Evolutionary conservation across 116 monocot species (phyloP), one percentile per base, ranked within the genome.

Genomic region (Trichopus zeylanicus): DNA sequence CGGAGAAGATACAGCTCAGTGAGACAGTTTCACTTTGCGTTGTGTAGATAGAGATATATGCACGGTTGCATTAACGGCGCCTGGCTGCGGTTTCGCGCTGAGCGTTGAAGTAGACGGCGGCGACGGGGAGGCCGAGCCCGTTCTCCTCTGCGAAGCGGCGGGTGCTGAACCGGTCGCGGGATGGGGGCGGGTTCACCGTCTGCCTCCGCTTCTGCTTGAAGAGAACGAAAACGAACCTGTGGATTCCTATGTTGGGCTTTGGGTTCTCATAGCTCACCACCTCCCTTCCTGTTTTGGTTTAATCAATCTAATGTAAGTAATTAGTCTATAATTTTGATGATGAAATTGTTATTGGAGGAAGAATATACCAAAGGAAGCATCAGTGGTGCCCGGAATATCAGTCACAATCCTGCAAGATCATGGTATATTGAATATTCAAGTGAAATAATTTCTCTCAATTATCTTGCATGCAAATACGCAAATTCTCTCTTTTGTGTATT

Each of bases 371-470:
- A 84, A 84, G 7, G 84, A 72, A 7, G 68, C 60, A 62, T 72
- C 63, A 31, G 79, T 84, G 16, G 74, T 78, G 33, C 84, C 78
- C 11, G 84, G 84, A 68, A 84, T 79, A 55, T 84, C 75, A 31
- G 75, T 72, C 30, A 84, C 84, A 61, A 84, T 61, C 84, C 84
- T 78, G 78, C 48, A 66, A 67, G 7, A 37, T 51, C 18, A 49
- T 35, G 7, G 48, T 2, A 38, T 19, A n/a, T n/a, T n/a, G n/a
- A n/a, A n/a, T n/a, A n/a, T n/a, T n/a, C n/a, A n/a, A n/a, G n/a
- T n/a, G n/a, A n/a, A n/a, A n/a, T n/a, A n/a, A n/a, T n/a, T n/a
- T n/a, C n/a, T n/a, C n/a, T n/a, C n/a, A n/a, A n/a, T n/a, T n/a
- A n/a, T n/a, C n/a, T n/a, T n/a, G n/a, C n/a, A n/a, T n/a, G n/a